A percentile compares a stretch with the other conserved stretches of the same genome.
Evolutionary conservation across 148 eudicot genomes (phyloP).

Genomic region (Vaccinium myrtillus): DNA sequence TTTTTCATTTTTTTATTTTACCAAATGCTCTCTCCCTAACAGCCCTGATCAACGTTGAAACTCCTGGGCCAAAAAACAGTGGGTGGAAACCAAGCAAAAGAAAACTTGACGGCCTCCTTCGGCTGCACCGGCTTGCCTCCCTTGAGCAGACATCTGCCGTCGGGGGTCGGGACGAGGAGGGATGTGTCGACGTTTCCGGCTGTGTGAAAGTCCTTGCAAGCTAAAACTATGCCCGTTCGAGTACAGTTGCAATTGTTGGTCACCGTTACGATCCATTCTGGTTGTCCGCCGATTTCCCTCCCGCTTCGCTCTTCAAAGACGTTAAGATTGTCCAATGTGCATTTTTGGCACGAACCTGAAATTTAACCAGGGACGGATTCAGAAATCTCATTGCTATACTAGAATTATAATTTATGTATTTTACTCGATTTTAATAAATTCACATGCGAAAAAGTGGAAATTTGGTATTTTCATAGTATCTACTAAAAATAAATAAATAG

Average conservation of each 20-base stretch:
- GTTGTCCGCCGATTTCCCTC: not conserved
- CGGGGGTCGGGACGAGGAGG: not conserved
- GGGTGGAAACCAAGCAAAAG: not conserved
- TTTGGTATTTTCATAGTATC: no score
- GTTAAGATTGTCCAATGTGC: not conserved
- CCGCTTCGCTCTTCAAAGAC: not conserved
- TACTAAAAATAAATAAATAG: no score
- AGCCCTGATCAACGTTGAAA: not conserved
- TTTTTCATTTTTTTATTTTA: no score
- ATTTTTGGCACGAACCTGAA: not conserved
- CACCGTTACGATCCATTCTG: not conserved
- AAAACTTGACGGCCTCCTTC: not conserved
- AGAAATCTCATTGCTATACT: not conserved
- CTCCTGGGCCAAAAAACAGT: not conserved
- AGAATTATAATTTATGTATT: no score
- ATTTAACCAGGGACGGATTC: not conserved
- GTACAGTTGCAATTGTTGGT: not conserved
- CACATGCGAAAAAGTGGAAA: no score
- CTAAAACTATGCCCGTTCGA: not conserved
- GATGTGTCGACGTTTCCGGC: not conserved
- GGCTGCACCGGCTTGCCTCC: not conserved
- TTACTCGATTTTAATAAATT: no score
- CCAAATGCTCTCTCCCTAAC: not conserved
- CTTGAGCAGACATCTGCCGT: not conserved
- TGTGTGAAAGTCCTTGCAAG: not conserved